Conservation (phyloP, 2,329 filamentous ascomycete genomes). For the Lomentospora prolificans region DNA sequence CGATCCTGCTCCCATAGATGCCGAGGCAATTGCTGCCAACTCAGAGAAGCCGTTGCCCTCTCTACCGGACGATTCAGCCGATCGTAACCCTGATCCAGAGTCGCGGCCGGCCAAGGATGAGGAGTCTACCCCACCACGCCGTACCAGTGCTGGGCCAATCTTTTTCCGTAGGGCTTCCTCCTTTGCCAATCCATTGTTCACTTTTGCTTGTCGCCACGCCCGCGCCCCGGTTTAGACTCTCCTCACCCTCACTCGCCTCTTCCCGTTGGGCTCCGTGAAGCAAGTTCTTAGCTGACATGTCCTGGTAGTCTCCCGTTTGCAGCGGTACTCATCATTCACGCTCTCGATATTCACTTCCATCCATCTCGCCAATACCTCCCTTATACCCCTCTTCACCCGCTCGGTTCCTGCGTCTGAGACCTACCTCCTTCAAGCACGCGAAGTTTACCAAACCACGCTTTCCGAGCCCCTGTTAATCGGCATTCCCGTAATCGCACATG, state of each 20-base stretch:
- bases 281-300: background rate
- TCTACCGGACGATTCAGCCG: background rate
- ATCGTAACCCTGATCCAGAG: background rate
- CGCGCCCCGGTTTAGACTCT: too few relatives aligned
- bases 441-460: slow-evolving; percentile 79
- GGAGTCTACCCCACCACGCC: background rate
- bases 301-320: slow-evolving; percentile 64
- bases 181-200: background rate
- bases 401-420: slow-evolving; percentile 68
- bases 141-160: background rate
- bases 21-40: background rate
- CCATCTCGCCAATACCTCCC: slow-evolving; percentile 71
- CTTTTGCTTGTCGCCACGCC: too few relatives aligned
- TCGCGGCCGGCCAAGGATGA: too few relatives aligned
- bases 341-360: slow-evolving; percentile 67
- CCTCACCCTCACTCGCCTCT: too few relatives aligned
- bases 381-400: slow-evolving; percentile 66
- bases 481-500: slow-evolving; percentile 64
- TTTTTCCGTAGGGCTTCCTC: background rate
- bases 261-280: too few relatives aligned
- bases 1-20: slow-evolving; percentile 13
- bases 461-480: slow-evolving; percentile 72
- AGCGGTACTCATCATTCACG: slow-evolving; percentile 83
- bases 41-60: background rate
- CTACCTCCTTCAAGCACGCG: slow-evolving; percentile 82